These are phyloP conservation scores for Monilinia vaccinii-corymbosi DNA, from an alignment of 2,329 filamentous ascomycete species.

Conservation along the genomic window DNA sequence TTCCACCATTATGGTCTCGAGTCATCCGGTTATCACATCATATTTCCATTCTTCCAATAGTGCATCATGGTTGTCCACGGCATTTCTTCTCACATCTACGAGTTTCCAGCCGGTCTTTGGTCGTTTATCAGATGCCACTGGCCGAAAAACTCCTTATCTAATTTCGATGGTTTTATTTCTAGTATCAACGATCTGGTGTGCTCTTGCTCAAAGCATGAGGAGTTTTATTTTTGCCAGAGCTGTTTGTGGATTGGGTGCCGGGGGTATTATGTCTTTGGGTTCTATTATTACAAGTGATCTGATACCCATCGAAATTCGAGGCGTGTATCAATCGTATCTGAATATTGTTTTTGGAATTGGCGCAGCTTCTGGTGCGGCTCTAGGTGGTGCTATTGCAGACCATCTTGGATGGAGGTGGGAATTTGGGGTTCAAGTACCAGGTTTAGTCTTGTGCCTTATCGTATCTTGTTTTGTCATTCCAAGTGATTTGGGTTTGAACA, in stretches of 20 bases:
- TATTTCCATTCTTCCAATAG: constrained; percentile 70
- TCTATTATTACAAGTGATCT: constrained; percentile 65
- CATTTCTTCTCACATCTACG: constrained; percentile 68
- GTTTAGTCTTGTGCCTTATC: constrained; percentile 38
- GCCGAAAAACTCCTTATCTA: constrained; percentile 58
- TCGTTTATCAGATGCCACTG: constrained; percentile 64
- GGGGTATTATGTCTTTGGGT: constrained; percentile 59
- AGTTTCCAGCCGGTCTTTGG: constrained; percentile 69
- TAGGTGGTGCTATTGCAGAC: constrained; percentile 63
- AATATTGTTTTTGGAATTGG: constrained; percentile 56
- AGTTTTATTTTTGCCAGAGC: constrained; percentile 63
- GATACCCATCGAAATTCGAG: constrained; percentile 57
- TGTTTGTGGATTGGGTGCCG: constrained; percentile 63
- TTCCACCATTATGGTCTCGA: constrained; percentile 72
- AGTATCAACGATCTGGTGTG: constrained; percentile 60
- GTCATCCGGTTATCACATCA: constrained; percentile 72
- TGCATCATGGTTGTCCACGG: constrained; percentile 74
- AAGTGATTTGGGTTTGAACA: constrained; percentile 40
- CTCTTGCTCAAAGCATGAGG: constrained; percentile 55
- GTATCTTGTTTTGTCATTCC: constrained; percentile 43
- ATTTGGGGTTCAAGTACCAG: constrained; percentile 53
- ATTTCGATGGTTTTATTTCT: constrained; percentile 54
- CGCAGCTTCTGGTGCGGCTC: constrained; percentile 53
- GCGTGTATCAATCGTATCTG: constrained; percentile 63
- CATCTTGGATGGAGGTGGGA: constrained; percentile 66